Base-by-base conservation (phyloP, 177 flowering plant species). In the Vitis hybrid region DNA sequence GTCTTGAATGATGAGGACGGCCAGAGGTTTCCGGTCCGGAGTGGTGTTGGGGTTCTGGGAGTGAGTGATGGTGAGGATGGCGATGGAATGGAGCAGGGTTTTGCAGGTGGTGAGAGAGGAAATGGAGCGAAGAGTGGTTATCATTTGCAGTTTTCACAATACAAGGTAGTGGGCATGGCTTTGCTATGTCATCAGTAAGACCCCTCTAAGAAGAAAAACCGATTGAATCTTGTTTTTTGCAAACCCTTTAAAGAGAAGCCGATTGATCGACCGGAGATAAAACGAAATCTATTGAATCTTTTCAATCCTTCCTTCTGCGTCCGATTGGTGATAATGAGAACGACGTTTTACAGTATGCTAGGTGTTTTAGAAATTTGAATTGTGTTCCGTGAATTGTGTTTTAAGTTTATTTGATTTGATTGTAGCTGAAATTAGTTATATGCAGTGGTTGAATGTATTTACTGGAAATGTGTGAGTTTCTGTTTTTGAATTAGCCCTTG, bases 1-100 rank as follows among this genome's bases (percentile, higher is more conserved):
- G 84, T 87, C 8, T 72, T 88, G 77, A 89, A 86, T 28, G 90
- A 87, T 31, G 91, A 85, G 19, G 88, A 81, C 63, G 74, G 76
- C 58, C 55, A 61, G 50, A 17, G 3, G 51, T 59, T 73, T 47
- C 75, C 70, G 11, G 65, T 13, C 60, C 3, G 50, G 67, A 28
- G 67, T 17, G 70, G 75, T 31, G 81, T 78, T 65, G 77, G 69
- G 4, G 11, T 53, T 12, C 44, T 54, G 33, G 20, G 44, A 44
- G 55, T 14, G 15, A 59, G 55, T 33, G 20, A 7, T 24, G 53
- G 14, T 62, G 62, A 67, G 76, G 17, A 14, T 15, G 67, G 68
- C 19, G 61, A 71, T 64, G 76, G 76, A 64, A 10, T 66, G 60
- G 83, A 80, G 63, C 74, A 66, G 55, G 31, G 15, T 55, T 10